Percentiles rank a stretch among this genome's conserved stretches.
Conservation (phyloP, 2,329 filamentous ascomycete species). For the Exophiala aquamarina region DNA sequence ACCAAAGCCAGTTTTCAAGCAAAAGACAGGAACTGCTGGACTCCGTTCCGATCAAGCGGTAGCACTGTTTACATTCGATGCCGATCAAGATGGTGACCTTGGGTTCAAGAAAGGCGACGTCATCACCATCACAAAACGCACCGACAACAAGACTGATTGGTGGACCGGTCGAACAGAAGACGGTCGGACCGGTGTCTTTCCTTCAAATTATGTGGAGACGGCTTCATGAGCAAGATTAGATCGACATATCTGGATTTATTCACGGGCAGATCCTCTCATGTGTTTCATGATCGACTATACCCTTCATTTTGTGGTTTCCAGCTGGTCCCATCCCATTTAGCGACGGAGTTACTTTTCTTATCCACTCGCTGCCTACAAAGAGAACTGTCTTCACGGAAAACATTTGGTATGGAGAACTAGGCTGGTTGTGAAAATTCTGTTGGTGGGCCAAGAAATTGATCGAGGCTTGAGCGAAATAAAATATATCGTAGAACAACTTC, state of each 20-base stretch:
- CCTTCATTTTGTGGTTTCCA: neutral
- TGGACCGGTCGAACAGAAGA: slow-evolving; percentile 91
- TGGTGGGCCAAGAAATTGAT: too few relatives aligned
- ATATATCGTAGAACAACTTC: too few relatives aligned
- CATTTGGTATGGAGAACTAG: too few relatives aligned
- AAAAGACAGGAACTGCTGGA: slow-evolving; percentile 43
- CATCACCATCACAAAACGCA: slow-evolving; percentile 92
- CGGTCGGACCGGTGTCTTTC: slow-evolving; percentile 81
- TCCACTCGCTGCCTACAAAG: too few relatives aligned
- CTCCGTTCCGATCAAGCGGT: slow-evolving; percentile 73
- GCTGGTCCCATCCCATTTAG: neutral
- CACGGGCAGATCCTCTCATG: too few relatives aligned
- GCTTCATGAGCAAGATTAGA: slow-evolving; percentile 15
- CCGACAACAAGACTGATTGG: slow-evolving; percentile 93
- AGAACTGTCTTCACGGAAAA: too few relatives aligned
- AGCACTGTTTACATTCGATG: slow-evolving; percentile 90
- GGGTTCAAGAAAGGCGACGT: slow-evolving; percentile 97
- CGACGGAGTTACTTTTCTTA: neutral
- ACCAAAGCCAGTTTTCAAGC: slow-evolving; percentile 79
- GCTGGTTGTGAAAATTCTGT: too few relatives aligned
- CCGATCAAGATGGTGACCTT: slow-evolving; percentile 87
- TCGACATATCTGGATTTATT: too few relatives aligned
- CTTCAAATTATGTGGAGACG: slow-evolving; percentile 40
- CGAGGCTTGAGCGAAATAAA: too few relatives aligned
- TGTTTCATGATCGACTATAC: too few relatives aligned